phyloP scores from a whole-genome alignment of 176 grass and related monocot species.

The Microstegium vimineum region DNA sequence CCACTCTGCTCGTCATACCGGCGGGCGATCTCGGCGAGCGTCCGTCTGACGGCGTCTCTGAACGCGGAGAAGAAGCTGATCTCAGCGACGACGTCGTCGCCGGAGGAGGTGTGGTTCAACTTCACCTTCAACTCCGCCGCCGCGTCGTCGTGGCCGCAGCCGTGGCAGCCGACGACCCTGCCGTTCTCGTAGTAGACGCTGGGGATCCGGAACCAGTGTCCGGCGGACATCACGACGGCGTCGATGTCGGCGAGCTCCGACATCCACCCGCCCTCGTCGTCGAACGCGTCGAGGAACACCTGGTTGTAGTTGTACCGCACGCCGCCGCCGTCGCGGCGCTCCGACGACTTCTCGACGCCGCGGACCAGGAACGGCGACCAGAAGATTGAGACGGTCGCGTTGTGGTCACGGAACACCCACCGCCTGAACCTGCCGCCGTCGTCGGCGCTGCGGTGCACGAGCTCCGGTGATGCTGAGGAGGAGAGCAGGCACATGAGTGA shows the following conservation, averaged over 20 bases:
- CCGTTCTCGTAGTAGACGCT: conserved; percentile 63
- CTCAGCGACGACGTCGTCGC: conserved; percentile 37
- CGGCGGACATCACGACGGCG: conserved; percentile 45
- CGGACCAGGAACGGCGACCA: conserved; percentile 74
- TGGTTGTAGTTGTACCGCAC: conserved; percentile 66
- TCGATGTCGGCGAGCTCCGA: conserved; percentile 42
- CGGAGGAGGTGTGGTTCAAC: no score
- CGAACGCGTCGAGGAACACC: conserved; percentile 58
- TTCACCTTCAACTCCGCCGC: conserved; percentile 47
- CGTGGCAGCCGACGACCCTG: conserved; percentile 63
- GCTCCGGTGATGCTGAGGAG: conserved; percentile 9
- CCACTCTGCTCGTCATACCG: not conserved
- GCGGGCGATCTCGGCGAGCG: conserved; percentile 39
- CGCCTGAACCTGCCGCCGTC: conserved; percentile 45
- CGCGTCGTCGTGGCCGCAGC: not conserved
- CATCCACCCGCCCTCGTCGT: conserved; percentile 72
- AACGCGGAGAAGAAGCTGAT: conserved; percentile 66
- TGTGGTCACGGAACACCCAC: conserved; percentile 56
- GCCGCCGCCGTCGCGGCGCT: conserved; percentile 42
- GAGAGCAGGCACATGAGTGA: conserved; percentile 76
- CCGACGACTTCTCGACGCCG: conserved; percentile 53
- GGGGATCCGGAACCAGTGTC: conserved; percentile 74
- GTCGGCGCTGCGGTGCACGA: conserved; percentile 42
- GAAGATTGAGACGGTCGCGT: conserved; percentile 72
- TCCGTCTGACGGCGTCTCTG: conserved; percentile 32